Evolutionary conservation across 106 monocot species (phyloP), one percentile per base, ranked within the genome.

Genomic region (Xerophyta viscosa): DNA sequence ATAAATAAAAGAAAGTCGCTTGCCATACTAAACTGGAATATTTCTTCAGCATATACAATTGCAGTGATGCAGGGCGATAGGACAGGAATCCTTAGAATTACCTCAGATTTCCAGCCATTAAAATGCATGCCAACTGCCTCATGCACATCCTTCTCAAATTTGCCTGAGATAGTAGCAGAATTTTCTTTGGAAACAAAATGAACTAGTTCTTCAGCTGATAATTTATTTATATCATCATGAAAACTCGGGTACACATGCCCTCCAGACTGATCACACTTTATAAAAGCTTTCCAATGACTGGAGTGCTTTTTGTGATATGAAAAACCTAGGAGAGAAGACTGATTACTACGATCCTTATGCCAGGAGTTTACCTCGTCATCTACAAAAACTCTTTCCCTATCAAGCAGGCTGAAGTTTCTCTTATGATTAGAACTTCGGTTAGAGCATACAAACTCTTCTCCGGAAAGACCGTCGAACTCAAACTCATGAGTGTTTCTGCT

Each of bases 41-140:
- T 62, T 33, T 31, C 54, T 39, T 54, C 41, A 50, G 57, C 62
- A 50, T 20, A 52, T 44, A 66, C 63, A 71, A 41, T 15, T 66
- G 59, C 63, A 67, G 2, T 39, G 29, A 52, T 63, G 64, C 69
- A 73, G 64, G 28, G 5, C 24, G 30, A 44, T 48, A 64, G 41
- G 36, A 54, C 53, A 66, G 54, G 53, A 48, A 62, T 64, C 63
- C 71, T 50, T 44, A 70, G 56, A 70, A 56, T 74, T 78, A 74
- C 77, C 77, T 78, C 70, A 59, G 57, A 60, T 66, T 78, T 64
- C 67, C 56, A 63, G 74, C 53, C 54, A 60, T 64, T 69, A 58
- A 50, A 66, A 64, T 54, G 63, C 19, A 54, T 46, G 54, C 51
- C 66, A 63, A 55, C 63, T 28, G 54, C 47, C 24, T 68, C 54